Percentiles rank a stretch among this genome's conserved stretches.
phyloP scores from a whole-genome alignment of 257 asterid genomes.

The Petunia axillaris region DNA sequence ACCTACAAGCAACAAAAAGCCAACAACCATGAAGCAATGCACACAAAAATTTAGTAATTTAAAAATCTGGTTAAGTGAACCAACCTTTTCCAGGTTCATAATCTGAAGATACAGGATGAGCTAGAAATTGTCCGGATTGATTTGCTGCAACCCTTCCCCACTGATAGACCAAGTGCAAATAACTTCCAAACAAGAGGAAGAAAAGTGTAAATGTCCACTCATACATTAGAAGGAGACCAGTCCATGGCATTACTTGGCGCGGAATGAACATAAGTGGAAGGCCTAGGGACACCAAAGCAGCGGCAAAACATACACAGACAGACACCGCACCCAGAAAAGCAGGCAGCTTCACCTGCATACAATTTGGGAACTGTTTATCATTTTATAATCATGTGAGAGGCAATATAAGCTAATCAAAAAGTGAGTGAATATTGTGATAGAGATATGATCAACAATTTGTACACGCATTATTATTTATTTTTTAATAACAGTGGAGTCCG shows the following conservation, averaged over 20 bases:
- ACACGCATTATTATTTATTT: too few relatives aligned
- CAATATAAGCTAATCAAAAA: neutral
- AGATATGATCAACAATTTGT: neutral
- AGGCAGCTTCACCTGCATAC: slow-evolving; percentile 71
- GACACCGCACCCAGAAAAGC: slow-evolving; percentile 67
- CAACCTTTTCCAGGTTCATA: slow-evolving; percentile 87
- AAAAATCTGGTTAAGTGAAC: slow-evolving; percentile 18
- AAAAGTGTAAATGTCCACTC: slow-evolving; percentile 93
- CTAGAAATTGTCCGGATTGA: slow-evolving; percentile 44
- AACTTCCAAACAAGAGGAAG: slow-evolving; percentile 74
- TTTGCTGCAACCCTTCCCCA: slow-evolving; percentile 74
- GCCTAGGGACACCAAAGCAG: slow-evolving; percentile 74
- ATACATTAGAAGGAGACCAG: slow-evolving; percentile 86
- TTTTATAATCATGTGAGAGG: slow-evolving; percentile 25
- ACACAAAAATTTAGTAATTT: slow-evolving; percentile 24
- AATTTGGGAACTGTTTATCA: slow-evolving; percentile 60
- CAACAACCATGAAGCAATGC: slow-evolving; percentile 24
- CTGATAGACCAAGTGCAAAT: slow-evolving; percentile 57
- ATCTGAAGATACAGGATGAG: slow-evolving; percentile 58
- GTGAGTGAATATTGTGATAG: neutral
- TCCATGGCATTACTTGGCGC: slow-evolving; percentile 93
- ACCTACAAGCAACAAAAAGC: slow-evolving; percentile 51
- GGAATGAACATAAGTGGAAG: slow-evolving; percentile 76
- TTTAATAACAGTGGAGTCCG: too few relatives aligned
- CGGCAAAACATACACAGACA: slow-evolving; percentile 54